Conservation (phyloP, 2,329 filamentous ascomycete genomes). For the Chaetomiaceae sp. region DNA sequence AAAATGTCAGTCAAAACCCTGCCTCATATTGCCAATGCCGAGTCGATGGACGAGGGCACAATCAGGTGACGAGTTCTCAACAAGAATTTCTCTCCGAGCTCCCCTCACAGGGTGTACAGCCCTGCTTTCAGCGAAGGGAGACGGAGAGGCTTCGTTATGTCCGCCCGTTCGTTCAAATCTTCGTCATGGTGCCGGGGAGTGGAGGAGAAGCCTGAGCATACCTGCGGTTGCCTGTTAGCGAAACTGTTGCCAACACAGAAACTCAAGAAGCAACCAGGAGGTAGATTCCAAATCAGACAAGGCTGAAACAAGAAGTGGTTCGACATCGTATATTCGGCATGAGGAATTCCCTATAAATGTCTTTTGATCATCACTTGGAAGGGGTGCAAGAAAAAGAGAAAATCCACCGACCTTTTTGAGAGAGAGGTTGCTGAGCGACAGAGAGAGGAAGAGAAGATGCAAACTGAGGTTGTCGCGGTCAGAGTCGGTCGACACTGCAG, state of each 20-base stretch:
- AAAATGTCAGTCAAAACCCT: conserved; percentile 25
- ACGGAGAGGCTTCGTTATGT: conserved; percentile 54
- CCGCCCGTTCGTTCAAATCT: conserved; percentile 66
- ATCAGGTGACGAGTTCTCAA: conserved; percentile 65
- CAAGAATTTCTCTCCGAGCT: conserved; percentile 50
- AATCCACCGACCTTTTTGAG: conserved; percentile 48
- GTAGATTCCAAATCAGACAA: conserved; percentile 53
- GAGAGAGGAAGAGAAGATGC: too few species aligned
- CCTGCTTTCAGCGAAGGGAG: conserved; percentile 49
- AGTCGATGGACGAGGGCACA: conserved; percentile 28
- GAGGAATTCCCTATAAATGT: conserved; percentile 63
- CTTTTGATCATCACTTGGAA: conserved; percentile 55
- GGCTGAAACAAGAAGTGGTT: conserved; percentile 61
- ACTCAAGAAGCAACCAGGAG: conserved; percentile 23
- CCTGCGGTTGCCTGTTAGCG: conserved; percentile 42
- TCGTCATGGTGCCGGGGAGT: conserved; percentile 48
- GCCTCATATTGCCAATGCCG: conserved; percentile 26
- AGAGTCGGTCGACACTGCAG: conserved; percentile 17
- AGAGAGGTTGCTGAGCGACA: conserved; percentile 6
- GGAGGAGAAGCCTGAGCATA: conserved; percentile 33
- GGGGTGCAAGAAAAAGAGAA: conserved; percentile 17
- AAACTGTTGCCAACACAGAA: conserved; percentile 18
- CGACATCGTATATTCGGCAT: conserved; percentile 63
- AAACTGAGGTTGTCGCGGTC: conserved; percentile 3
- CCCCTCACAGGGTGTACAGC: conserved; percentile 59